A percentile compares a stretch with the other conserved stretches of the same genome.
These are phyloP conservation scores for Annulohypoxylon stygium DNA, from an alignment of 495 filamentous ascomycete genomes.

Conservation along the genomic window DNA sequence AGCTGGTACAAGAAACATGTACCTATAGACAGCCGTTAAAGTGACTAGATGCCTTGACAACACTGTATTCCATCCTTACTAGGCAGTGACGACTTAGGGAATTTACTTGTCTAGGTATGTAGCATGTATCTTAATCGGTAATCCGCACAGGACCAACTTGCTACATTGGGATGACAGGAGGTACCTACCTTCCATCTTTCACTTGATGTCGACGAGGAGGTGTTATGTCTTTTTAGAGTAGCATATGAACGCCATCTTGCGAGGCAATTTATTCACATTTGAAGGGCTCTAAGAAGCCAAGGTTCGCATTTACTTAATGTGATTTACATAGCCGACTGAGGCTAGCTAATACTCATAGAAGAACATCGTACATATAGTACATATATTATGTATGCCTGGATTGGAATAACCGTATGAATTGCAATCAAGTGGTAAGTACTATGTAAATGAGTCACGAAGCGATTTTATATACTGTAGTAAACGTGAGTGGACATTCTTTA, in stretches of 20 bases:
- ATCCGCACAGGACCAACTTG: not conserved
- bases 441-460: not conserved
- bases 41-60: not conserved
- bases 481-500: constrained; percentile 7
- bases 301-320: not conserved
- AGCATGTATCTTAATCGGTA: not conserved
- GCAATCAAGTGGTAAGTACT: not conserved
- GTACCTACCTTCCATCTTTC: not conserved
- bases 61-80: not conserved
- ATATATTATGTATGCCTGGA: not conserved
- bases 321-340: not conserved
- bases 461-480: not conserved
- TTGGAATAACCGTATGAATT: not conserved
- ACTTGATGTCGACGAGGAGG: not conserved
- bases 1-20: not conserved
- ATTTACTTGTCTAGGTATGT: not conserved
- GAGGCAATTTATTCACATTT: not conserved
- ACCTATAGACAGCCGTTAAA: not conserved
- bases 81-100: not conserved
- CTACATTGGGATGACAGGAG: not conserved
- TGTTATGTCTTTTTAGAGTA: not conserved
- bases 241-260: not conserved
- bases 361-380: not conserved
- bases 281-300: not conserved
- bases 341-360: not conserved